Evolutionary conservation across 768 basidiomycete genomes (phyloP), one percentile per base, ranked within the genome.

Genomic region (Leucogyrophana mollusca): DNA sequence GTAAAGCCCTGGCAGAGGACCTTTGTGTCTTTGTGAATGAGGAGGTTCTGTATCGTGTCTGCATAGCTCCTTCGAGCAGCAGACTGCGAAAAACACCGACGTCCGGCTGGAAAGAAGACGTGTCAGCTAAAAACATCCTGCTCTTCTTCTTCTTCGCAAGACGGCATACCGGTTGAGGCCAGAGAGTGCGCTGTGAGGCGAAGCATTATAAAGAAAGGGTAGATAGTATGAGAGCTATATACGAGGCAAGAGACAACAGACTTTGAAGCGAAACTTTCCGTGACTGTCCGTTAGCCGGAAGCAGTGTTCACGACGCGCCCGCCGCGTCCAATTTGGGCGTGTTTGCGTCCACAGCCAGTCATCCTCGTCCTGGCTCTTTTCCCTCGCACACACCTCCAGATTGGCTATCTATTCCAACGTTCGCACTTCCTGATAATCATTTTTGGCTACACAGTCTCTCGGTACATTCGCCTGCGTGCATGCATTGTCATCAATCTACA

Each of bases 1-100:
- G 94, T 97, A 58, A 94, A 82, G 82, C 92, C 69, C 93, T 96
- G 68, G 86, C 93, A 53, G 84, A 77, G 73, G 36, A 99, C 95
- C 69, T 83, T 94, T 56, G 96, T 96, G 68, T 98, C 91, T 62
- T 91, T 90, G 70, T 90, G 82, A 59, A 99, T 87, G 57, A 85
- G 82, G 53, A 99, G 81, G 74, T 97, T 99, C 63, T 79, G 75
- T 62, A 94, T 86, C 40, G 92, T 94, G 62, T 89, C 87, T 45
- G 86, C 91, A 67, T 98, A 98, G 59, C 80, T 82, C 53, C 71
- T 76, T 58, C 90, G 79, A 56, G 82, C 62, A 35, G 79, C 79
- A 55, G 93, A 88, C 57, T 81, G 78, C 39, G 90, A 84, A 75
- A 95, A 91, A 54, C 85, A 73, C 74, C 94, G 77, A 73, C 80